These are phyloP conservation scores for Leccinum uliginosum DNA, from an alignment of 768 basidiomycete species.

Conservation along the genomic window DNA sequence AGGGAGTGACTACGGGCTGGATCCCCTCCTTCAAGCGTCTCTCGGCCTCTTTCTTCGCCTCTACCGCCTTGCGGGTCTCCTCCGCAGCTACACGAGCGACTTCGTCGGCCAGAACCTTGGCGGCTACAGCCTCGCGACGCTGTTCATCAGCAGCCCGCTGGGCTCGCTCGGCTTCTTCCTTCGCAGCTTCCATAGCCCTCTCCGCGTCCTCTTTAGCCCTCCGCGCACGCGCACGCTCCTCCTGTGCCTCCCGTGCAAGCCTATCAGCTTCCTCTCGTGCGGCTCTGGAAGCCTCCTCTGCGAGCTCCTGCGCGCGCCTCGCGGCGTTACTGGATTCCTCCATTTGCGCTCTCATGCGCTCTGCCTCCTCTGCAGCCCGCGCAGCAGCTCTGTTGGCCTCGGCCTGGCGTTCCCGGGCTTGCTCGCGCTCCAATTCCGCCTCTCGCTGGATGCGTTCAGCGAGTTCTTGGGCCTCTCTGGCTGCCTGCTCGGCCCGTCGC, in stretches of 20 bases:
- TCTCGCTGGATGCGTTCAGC: neutral
- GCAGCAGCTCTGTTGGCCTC: conserved; percentile 1
- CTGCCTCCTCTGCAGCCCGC: conserved; percentile 7
- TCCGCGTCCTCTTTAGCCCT: conserved; percentile 4
- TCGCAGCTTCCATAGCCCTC: conserved; percentile 2
- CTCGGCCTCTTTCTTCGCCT: conserved; percentile 16
- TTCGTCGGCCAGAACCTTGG: neutral
- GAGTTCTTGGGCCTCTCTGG: neutral
- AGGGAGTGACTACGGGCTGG: conserved; percentile 23
- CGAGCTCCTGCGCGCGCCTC: neutral
- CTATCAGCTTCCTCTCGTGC: conserved; percentile 6
- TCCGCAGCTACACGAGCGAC: neutral
- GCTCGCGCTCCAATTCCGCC: conserved; percentile 5
- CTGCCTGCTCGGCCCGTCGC: conserved; percentile 2
- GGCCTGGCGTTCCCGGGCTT: conserved; percentile 2
- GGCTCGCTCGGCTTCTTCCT: neutral
- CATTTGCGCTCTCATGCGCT: conserved; percentile 8
- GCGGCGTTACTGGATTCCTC: neutral
- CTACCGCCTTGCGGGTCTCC: neutral
- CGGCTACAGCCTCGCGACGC: neutral
- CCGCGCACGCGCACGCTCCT: conserved; percentile 4
- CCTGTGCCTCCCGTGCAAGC: conserved; percentile 1
- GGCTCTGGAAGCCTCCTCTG: conserved; percentile 2
- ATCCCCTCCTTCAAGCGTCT: conserved; percentile 20
- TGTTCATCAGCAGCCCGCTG: neutral